Base-by-base conservation (phyloP, 192 early-diverging fungal species). In the Mycoemilia scoparia region DNA sequence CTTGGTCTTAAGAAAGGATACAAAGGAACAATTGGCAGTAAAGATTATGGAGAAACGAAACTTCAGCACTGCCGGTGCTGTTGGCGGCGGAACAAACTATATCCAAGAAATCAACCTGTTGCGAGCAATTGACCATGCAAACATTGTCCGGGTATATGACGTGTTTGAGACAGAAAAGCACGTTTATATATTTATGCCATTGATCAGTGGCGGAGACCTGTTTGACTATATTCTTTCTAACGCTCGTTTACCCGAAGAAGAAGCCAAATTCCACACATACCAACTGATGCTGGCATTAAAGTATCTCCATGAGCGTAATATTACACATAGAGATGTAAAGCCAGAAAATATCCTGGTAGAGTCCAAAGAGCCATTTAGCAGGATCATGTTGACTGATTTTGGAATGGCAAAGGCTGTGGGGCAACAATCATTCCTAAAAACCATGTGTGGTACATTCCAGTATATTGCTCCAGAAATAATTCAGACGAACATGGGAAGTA, bases 361-460 rank as follows among this genome's bases (percentile, higher is more conserved):
- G 3, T 41, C 46, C 16, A 56, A 60, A 14, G 34, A 42, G 11
- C 50, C 62, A 10, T 70, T 61, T 38, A 53, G 70, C 22, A 74
- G 75, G 34, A 57, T 86, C 36, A 72, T 84, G 69, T 67, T 91
- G 27, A 74, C 79, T 3, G 87, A 91, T 46, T 91, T 91, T 65
- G 87, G 87, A 8, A 67, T 91, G 59, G 85, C 87, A 28, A 79
- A 79, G 41, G 75, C 80, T 16, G 64, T 77, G 15, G 71, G 64
- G n/a, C 67, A 74, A 24, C 61, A 73, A 23, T 56, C 67, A 41
- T 63, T 77, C 8, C 81, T 90, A 82, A 76, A 62, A 39, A 90
- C 87, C 11, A 81, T 85, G 53, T 90, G 87, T 48, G 86, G 86
- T 0, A 90, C 86, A 5, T 77, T 82, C 27, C 63, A 74, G 40